A percentile compares a stretch with the other conserved stretches of the same genome.
Evolutionary conservation across 164 flowering plant species (phyloP).

Genomic region (Vitis cinerea): DNA sequence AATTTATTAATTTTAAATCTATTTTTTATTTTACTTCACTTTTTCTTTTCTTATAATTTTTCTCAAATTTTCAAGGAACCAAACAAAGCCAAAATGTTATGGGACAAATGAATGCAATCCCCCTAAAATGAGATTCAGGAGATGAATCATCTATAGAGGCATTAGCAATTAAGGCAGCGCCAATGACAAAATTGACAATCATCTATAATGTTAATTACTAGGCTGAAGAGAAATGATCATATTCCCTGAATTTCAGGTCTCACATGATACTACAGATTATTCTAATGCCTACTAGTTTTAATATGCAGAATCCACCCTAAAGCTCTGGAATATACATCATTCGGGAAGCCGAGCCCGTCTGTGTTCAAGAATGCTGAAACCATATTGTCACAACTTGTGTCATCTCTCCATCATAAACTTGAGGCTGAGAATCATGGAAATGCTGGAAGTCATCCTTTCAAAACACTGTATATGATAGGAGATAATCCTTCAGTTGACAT

Average conservation of each 20-base stretch:
- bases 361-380: constrained; percentile 75
- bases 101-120: no score
- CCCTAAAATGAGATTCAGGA: no score
- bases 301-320: constrained; percentile 56
- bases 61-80: no score
- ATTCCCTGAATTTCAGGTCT: not conserved
- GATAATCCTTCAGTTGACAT: constrained; percentile 75
- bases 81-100: no score
- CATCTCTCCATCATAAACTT: constrained; percentile 6
- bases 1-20: no score
- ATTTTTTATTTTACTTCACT: no score
- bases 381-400: constrained; percentile 38
- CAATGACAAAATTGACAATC: no score
- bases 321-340: constrained; percentile 59
- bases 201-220: no score
- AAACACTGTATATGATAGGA: constrained; percentile 68
- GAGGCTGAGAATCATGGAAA: constrained; percentile 6
- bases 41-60: no score
- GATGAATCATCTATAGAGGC: no score
- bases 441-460: constrained; percentile 28
- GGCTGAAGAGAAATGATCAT: no score
- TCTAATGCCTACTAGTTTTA: not conserved
- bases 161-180: no score
- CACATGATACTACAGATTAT: not conserved
- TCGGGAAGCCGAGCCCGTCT: constrained; percentile 77